These are phyloP conservation scores for Tricholoma sp. DNA, from an alignment of 768 basidiomycete genomes.

Conservation along the genomic window DNA sequence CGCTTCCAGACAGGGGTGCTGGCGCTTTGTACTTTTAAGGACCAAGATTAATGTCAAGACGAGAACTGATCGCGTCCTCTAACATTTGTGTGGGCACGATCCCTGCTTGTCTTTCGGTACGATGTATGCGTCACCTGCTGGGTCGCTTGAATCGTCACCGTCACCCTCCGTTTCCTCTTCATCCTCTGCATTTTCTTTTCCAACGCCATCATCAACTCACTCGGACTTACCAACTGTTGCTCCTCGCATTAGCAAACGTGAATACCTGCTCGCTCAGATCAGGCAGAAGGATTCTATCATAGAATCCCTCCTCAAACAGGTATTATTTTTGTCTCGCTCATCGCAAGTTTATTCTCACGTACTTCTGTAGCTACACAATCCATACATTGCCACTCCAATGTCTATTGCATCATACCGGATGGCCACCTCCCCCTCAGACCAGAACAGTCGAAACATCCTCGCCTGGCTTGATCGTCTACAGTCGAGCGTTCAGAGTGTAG, in stretches of 20 bases:
- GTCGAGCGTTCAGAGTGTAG: constrained; percentile 48
- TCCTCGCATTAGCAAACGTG: constrained; percentile 63
- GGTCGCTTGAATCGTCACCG: constrained; percentile 13
- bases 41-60: neutral
- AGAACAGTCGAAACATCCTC: constrained; percentile 60
- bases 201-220: constrained; percentile 24
- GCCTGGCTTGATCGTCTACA: constrained; percentile 74
- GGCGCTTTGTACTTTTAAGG: constrained; percentile 8
- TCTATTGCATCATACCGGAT: constrained; percentile 75
- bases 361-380: constrained; percentile 63
- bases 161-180: constrained; percentile 17
- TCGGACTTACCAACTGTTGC: constrained; percentile 35
- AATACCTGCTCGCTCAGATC: constrained; percentile 81
- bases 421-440: constrained; percentile 74
- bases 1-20: constrained; percentile 4
- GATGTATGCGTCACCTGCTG: constrained; percentile 18
- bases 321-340: constrained; percentile 14
- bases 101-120: neutral
- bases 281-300: constrained; percentile 86
- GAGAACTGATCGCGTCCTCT: neutral
- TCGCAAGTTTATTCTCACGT: constrained; percentile 1
- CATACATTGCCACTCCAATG: constrained; percentile 73
- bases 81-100: constrained; percentile 3
- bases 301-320: constrained; percentile 80
- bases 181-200: constrained; percentile 21